A percentile compares a stretch with the other conserved stretches of the same genome.
These are phyloP conservation scores for Suillus discolor DNA, from an alignment of 768 basidiomycete species.

Conservation along the genomic window DNA sequence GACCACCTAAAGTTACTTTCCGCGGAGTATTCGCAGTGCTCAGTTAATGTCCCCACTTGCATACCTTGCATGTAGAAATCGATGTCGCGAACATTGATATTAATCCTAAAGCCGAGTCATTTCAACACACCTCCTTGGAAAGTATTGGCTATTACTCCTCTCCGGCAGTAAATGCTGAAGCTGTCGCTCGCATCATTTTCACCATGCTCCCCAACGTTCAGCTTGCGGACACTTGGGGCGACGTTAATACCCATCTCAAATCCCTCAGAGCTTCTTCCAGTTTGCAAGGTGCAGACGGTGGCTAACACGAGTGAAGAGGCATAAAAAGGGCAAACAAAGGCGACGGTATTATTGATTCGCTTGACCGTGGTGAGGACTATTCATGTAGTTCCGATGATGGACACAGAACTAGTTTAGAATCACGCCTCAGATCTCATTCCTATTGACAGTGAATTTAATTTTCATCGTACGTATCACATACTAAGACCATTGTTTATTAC, in stretches of 20 bases:
- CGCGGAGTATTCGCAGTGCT: not conserved
- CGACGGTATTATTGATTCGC: not conserved
- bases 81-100: not conserved
- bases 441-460: not conserved
- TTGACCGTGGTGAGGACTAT: not conserved
- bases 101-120: not conserved
- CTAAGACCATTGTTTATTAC: not conserved
- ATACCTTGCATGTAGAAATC: not conserved
- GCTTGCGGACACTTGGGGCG: not conserved
- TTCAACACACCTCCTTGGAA: not conserved
- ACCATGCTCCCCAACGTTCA: not conserved
- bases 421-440: not conserved
- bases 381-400: not conserved
- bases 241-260: not conserved
- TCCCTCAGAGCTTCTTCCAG: not conserved
- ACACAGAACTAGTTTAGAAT: not conserved
- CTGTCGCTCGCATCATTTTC: slow-evolving; percentile 1
- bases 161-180: not conserved
- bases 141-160: not conserved
- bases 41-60: not conserved
- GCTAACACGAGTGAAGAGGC: not conserved
- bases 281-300: not conserved
- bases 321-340: not conserved
- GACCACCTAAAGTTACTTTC: not conserved
- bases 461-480: not conserved